These are phyloP conservation scores for Amphichorda felina DNA, from an alignment of 2,329 filamentous ascomycete genomes.

Conservation along the genomic window DNA sequence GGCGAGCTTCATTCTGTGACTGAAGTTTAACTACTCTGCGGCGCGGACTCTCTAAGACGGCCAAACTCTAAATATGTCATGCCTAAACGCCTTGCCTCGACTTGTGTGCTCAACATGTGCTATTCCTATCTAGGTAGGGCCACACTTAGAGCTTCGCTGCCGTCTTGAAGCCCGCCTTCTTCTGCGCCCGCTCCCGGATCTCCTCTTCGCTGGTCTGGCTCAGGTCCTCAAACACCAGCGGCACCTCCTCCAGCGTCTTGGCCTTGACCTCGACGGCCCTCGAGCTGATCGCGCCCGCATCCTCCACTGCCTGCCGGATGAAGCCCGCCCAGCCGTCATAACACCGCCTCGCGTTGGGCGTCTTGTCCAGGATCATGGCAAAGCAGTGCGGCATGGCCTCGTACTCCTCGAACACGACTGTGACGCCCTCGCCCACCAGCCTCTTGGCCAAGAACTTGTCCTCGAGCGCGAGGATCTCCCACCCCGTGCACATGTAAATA, in stretches of 20 bases:
- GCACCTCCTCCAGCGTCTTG: constrained; percentile 35
- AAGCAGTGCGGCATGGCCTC: constrained; percentile 77
- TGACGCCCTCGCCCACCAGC: constrained; percentile 43
- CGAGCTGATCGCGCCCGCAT: constrained; percentile 18
- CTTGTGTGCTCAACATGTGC: too few relatives aligned
- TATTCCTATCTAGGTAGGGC: too few relatives aligned
- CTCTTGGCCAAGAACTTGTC: constrained; percentile 45
- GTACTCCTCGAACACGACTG: constrained; percentile 58
- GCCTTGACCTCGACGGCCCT: constrained; percentile 34
- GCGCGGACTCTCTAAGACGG: too few relatives aligned
- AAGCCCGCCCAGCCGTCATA: constrained; percentile 46
- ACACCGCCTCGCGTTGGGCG: constrained; percentile 35
- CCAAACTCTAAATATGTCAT: too few relatives aligned
- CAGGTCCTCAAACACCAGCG: constrained; percentile 29
- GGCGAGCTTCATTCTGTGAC: too few relatives aligned
- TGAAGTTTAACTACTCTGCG: too few relatives aligned
- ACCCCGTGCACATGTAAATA: constrained; percentile 55
- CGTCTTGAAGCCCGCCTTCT: constrained; percentile 7
- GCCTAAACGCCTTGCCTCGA: too few relatives aligned
- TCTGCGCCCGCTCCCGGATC: constrained; percentile 24
- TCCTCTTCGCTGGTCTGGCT: constrained; percentile 29
- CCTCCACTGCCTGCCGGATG: constrained; percentile 27
- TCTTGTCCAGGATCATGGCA: constrained; percentile 38
- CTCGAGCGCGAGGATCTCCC: constrained; percentile 63
- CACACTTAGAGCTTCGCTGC: constrained; percentile 17